Conservation (phyloP, 257 asterid species). For the Osmanthus fragrans region DNA sequence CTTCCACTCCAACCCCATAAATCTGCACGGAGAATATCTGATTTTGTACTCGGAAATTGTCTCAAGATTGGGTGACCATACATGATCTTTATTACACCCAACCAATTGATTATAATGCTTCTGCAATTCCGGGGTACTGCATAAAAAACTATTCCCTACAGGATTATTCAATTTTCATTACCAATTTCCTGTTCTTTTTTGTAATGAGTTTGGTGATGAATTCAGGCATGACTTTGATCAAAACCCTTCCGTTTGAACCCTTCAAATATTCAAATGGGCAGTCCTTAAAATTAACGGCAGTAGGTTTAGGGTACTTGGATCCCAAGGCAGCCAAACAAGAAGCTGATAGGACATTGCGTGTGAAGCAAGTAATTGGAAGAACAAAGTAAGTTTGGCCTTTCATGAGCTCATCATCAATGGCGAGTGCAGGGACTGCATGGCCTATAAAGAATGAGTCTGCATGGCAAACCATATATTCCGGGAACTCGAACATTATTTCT, state of each 20-base stretch:
- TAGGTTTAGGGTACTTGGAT: background rate
- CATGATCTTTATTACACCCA: slow-evolving; percentile 47
- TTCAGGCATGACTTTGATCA: slow-evolving; percentile 64
- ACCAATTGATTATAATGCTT: slow-evolving; percentile 65
- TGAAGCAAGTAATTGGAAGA: slow-evolving; percentile 59
- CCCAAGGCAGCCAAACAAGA: slow-evolving; percentile 52
- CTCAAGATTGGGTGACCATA: slow-evolving; percentile 82
- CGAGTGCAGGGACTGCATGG: slow-evolving; percentile 56
- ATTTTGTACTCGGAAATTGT: slow-evolving; percentile 65
- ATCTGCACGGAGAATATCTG: slow-evolving; percentile 69
- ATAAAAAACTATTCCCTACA: slow-evolving; percentile 26
- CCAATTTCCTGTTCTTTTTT: background rate
- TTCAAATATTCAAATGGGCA: slow-evolving; percentile 60
- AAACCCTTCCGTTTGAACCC: slow-evolving; percentile 63
- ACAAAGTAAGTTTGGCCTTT: slow-evolving; percentile 64
- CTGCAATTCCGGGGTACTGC: slow-evolving; percentile 85
- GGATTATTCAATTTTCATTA: background rate
- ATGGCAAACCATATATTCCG: slow-evolving; percentile 64
- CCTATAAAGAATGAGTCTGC: slow-evolving; percentile 84
- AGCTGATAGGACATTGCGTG: slow-evolving; percentile 40
- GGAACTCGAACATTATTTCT: slow-evolving; percentile 77
- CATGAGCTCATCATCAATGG: slow-evolving; percentile 50
- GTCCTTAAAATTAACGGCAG: slow-evolving; percentile 34
- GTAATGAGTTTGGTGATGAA: slow-evolving; percentile 50
- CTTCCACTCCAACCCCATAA: slow-evolving; percentile 61